A percentile compares a stretch with the other conserved stretches of the same genome.
Conservation (phyloP, 148 eudicot species). For the Arbutus unedo region DNA sequence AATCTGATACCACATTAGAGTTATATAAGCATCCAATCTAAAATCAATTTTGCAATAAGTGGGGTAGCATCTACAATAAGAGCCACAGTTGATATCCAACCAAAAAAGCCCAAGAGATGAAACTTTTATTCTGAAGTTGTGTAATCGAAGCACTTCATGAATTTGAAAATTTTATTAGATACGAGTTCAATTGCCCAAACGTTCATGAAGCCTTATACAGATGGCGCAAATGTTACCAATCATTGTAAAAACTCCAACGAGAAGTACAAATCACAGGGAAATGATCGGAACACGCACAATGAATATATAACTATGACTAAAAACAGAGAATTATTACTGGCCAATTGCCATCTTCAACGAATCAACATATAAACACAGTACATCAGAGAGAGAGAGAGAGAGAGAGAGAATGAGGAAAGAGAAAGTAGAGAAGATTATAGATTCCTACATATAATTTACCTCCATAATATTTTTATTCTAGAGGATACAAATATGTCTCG, state of each 20-base stretch:
- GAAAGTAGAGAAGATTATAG: neutral
- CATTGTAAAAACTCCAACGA: neutral
- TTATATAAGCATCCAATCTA: neutral
- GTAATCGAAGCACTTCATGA: no score
- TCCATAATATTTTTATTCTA: neutral
- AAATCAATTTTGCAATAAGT: neutral
- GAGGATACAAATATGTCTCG: neutral
- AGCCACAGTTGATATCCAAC: neutral
- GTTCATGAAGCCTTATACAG: neutral
- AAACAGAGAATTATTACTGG: neutral
- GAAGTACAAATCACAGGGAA: neutral
- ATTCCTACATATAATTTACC: neutral
- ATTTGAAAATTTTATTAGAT: no score
- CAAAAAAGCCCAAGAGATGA: no score
- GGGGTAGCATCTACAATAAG: neutral
- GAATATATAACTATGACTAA: neutral
- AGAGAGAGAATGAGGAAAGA: neutral
- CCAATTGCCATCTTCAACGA: neutral
- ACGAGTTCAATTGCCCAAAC: no score
- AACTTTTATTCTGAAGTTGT: no score
- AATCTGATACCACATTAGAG: no score
- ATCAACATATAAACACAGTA: neutral
- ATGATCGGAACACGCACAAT: neutral
- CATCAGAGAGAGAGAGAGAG: neutral
- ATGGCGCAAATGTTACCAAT: neutral